phyloP scores from a whole-genome alignment of 1,284 basidiomycete species.

The Anthracocystis walkeri region DNA sequence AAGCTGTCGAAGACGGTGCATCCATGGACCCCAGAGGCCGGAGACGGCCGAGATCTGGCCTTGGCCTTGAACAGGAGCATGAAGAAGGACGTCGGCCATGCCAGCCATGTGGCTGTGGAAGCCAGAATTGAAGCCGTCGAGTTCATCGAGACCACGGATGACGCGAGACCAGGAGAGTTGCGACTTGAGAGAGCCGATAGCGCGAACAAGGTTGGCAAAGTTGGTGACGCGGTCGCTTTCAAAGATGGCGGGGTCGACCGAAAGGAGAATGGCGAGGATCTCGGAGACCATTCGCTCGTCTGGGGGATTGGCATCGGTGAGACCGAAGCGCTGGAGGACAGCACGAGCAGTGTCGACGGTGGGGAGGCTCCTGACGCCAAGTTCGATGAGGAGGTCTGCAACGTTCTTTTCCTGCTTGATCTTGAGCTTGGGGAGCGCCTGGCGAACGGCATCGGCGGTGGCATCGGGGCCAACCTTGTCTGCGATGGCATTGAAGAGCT shows the following conservation, averaged over 20 bases:
- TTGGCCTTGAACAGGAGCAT: slow-evolving; percentile 25
- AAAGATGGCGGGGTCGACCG: slow-evolving; percentile 44
- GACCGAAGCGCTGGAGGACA: slow-evolving; percentile 55
- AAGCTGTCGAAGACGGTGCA: slow-evolving; percentile 85
- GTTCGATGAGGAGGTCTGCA: slow-evolving; percentile 57
- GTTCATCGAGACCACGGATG: slow-evolving; percentile 70
- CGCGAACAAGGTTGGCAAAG: slow-evolving; percentile 48
- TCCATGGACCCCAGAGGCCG: slow-evolving; percentile 75
- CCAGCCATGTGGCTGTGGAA: slow-evolving; percentile 66
- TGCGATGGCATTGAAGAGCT: slow-evolving; percentile 61
- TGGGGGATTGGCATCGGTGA: slow-evolving; percentile 46
- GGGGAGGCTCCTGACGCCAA: slow-evolving; percentile 54
- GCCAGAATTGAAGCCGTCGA: slow-evolving; percentile 70
- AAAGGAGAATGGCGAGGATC: slow-evolving; percentile 61
- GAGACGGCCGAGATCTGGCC: slow-evolving; percentile 70
- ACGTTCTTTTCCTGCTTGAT: slow-evolving; percentile 50
- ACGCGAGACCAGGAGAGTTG: slow-evolving; percentile 67
- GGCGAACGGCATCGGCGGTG: slow-evolving; percentile 59
- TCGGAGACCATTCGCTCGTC: slow-evolving; percentile 56
- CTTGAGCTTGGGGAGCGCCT: slow-evolving; percentile 64
- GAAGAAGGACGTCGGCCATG: slow-evolving; percentile 64
- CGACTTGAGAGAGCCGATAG: slow-evolving; percentile 27
- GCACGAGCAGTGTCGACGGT: slow-evolving; percentile 52
- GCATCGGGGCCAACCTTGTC: slow-evolving; percentile 64
- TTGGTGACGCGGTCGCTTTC: slow-evolving; percentile 50